phyloP scores from a whole-genome alignment of 108 stramenopile genomes.

The Schizochytrium sp. region DNA sequence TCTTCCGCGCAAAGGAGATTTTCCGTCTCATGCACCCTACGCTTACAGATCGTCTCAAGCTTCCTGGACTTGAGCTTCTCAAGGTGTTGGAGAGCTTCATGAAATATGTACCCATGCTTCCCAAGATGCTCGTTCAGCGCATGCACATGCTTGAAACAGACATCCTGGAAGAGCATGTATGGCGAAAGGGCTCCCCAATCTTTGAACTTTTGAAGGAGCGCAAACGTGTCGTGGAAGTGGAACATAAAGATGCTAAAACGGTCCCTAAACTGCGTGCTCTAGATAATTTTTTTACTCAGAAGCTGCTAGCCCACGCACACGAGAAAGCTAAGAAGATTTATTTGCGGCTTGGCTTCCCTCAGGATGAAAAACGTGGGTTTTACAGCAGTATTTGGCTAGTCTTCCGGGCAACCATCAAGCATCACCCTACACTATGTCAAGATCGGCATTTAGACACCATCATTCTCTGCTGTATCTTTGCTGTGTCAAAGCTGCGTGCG shows the following conservation, averaged over 20 bases:
- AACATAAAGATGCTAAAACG: background rate
- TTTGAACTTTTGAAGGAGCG: conserved; percentile 28
- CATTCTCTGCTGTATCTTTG: conserved; percentile 41
- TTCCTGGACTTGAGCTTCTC: conserved; percentile 53
- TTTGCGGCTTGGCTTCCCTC: background rate
- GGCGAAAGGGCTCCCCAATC: conserved; percentile 12
- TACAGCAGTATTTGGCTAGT: conserved; percentile 35
- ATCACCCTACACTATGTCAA: conserved; percentile 3
- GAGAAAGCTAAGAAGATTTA: background rate
- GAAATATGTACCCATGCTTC: conserved; percentile 53
- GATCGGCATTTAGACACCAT: conserved; percentile 18
- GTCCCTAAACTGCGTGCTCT: background rate
- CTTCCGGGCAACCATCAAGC: conserved; percentile 47
- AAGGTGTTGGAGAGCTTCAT: conserved; percentile 60
- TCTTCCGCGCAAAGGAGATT: conserved; percentile 54
- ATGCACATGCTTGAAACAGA: conserved; percentile 55
- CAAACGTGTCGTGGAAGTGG: background rate
- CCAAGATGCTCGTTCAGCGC: conserved; percentile 49
- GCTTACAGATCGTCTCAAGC: background rate
- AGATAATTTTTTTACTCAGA: conserved; percentile 15
- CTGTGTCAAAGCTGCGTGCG: conserved; percentile 22
- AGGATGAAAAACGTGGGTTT: background rate
- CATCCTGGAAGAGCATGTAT: conserved; percentile 32
- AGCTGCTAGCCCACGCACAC: conserved; percentile 23
- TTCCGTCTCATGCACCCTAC: conserved; percentile 39